Conservation (phyloP, 345 rosid genomes). For the Geranium brycei region DNA sequence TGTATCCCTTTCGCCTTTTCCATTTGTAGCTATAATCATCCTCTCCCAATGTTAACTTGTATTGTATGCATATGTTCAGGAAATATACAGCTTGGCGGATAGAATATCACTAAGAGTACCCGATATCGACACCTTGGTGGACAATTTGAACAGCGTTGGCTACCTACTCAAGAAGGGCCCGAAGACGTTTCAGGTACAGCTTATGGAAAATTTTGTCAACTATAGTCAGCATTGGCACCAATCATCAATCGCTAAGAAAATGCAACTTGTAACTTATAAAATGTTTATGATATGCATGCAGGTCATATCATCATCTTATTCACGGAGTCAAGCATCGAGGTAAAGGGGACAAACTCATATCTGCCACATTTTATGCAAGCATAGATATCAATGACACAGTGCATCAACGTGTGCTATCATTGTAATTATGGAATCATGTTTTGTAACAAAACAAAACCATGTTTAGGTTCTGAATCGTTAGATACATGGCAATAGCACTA, state of each 20-base stretch:
- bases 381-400: too few species aligned
- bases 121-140: conserved; percentile 68
- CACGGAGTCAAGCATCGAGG: conserved; percentile 62
- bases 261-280: conserved; percentile 2
- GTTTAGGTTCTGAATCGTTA: too few species aligned
- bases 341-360: conserved; percentile 26
- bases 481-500: too few species aligned
- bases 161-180: conserved; percentile 87
- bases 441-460: too few species aligned
- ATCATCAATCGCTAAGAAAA: background rate
- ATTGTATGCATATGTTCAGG: conserved; percentile 28
- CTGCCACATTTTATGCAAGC: too few species aligned
- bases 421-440: too few species aligned
- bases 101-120: conserved; percentile 82
- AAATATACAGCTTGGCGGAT: conserved; percentile 87
- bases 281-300: conserved; percentile 17
- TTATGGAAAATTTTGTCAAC: background rate
- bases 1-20: conserved; percentile 13
- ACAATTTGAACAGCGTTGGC: conserved; percentile 82
- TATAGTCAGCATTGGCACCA: background rate
- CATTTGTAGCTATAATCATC: conserved; percentile 7
- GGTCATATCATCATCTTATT: conserved; percentile 75
- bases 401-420: too few species aligned
- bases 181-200: conserved; percentile 71
- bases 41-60: conserved; percentile 4